A percentile compares a stretch with the other conserved stretches of the same genome.
Conservation (phyloP, 2,329 filamentous ascomycete genomes). For the Clarireedia hainanense region DNA sequence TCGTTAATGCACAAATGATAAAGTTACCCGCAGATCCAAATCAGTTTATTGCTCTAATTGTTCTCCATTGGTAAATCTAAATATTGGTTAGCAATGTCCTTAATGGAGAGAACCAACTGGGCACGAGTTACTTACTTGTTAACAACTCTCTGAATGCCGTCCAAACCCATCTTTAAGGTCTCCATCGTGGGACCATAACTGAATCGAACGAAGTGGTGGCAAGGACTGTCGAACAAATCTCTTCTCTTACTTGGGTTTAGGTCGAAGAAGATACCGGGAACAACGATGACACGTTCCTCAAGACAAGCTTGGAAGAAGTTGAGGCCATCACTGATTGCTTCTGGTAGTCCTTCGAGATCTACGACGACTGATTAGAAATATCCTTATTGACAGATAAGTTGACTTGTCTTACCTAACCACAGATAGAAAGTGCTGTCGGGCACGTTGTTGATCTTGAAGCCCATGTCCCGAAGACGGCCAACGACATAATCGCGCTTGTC, state of each 20-base stretch:
- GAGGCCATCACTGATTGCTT: slow-evolving; percentile 81
- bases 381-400: neutral
- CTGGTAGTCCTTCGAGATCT: slow-evolving; percentile 60
- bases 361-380: neutral
- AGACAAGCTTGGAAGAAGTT: slow-evolving; percentile 96
- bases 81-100: neutral
- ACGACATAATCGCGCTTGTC: slow-evolving; percentile 91
- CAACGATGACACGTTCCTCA: slow-evolving; percentile 90
- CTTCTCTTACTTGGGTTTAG: slow-evolving; percentile 82
- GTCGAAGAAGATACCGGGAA: slow-evolving; percentile 97
- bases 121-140: slow-evolving; percentile 44
- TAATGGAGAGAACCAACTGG: no score
- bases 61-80: neutral
- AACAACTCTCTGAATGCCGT: slow-evolving; percentile 78
- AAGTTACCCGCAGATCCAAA: no score
- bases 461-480: slow-evolving; percentile 70
- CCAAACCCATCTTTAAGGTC: slow-evolving; percentile 66
- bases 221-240: slow-evolving; percentile 89
- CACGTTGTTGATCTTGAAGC: slow-evolving; percentile 75
- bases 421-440: slow-evolving; percentile 95
- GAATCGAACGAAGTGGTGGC: slow-evolving; percentile 83
- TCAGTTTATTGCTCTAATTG: neutral
- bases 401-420: slow-evolving; percentile 43
- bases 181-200: slow-evolving; percentile 82
- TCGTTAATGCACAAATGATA: no score